A percentile compares a stretch with the other conserved stretches of the same genome.
Conservation (phyloP, 805 yeast species). For the Ogataea ganodermae region DNA sequence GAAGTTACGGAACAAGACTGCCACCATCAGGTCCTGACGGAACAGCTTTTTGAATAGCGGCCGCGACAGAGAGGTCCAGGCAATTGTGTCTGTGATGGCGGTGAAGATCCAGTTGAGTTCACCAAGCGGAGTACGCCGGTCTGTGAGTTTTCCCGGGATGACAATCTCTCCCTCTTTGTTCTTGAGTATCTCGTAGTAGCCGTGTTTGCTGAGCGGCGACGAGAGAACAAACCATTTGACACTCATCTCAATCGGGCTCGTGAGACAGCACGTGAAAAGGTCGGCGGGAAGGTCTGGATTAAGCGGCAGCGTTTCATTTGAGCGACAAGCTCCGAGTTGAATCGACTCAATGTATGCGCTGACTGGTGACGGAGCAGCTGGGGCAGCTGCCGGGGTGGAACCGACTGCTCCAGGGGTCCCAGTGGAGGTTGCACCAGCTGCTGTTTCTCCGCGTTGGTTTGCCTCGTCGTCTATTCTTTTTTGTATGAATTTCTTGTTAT, state of each 20-base stretch:
- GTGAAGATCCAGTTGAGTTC: conserved; percentile 97
- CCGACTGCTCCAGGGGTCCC: not conserved
- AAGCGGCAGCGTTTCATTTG: conserved; percentile 86
- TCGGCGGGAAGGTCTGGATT: conserved; percentile 96
- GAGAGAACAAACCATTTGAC: conserved; percentile 90
- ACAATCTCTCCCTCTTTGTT: conserved; percentile 57
- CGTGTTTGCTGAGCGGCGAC: conserved; percentile 58
- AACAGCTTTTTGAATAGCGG: conserved; percentile 87
- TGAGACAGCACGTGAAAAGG: conserved; percentile 89
- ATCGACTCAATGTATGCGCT: conserved; percentile 80
- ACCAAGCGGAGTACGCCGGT: conserved; percentile 92
- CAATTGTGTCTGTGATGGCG: conserved; percentile 96
- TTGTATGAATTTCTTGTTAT: conserved; percentile 86
- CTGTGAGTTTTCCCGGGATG: conserved; percentile 90
- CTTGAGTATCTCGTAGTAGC: conserved; percentile 49
- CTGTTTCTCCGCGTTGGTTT: conserved; percentile 52
- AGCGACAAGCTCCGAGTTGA: conserved; percentile 89
- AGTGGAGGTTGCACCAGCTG: not conserved
- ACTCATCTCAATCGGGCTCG: conserved; percentile 94
- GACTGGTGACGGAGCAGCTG: conserved; percentile 58
- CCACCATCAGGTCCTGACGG: conserved; percentile 95
- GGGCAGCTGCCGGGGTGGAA: not conserved
- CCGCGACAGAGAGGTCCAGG: conserved; percentile 90
- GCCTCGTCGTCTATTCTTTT: conserved; percentile 86
- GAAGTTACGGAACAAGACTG: conserved; percentile 92